A percentile compares a stretch with the other conserved stretches of the same genome.
These are phyloP conservation scores for Colletotrichum australisinense DNA, from an alignment of 2,329 filamentous ascomycete species.

Conservation along the genomic window DNA sequence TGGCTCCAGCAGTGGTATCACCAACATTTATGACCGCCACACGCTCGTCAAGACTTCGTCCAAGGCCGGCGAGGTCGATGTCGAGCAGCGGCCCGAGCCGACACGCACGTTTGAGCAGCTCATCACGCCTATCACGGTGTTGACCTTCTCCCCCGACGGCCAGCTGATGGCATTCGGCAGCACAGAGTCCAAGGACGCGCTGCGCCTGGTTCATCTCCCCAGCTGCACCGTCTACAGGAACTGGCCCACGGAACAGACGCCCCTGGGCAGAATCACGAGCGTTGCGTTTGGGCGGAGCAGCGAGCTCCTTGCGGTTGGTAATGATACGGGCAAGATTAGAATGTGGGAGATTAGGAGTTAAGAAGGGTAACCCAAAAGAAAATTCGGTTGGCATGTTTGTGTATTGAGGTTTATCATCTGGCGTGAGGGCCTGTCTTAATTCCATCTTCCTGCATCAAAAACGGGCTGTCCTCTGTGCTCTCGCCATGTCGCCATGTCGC, in stretches of 20 bases:
- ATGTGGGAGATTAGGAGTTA: slow-evolving; percentile 88
- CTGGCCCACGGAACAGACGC: slow-evolving; percentile 94
- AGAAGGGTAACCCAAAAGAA: slow-evolving; percentile 25
- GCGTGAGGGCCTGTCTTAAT: slow-evolving; percentile 7
- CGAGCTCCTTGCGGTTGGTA: slow-evolving; percentile 84
- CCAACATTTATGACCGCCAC: slow-evolving; percentile 91
- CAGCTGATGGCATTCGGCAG: slow-evolving; percentile 91
- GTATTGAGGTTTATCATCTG: slow-evolving; percentile 6
- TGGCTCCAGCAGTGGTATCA: slow-evolving; percentile 86
- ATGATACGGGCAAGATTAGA: slow-evolving; percentile 87
- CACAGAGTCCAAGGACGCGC: slow-evolving; percentile 86
- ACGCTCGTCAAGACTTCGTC: slow-evolving; percentile 59
- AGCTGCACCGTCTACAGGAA: slow-evolving; percentile 95
- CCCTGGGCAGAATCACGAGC: slow-evolving; percentile 83
- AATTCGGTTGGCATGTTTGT: slow-evolving; percentile 16
- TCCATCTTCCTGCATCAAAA: background rate
- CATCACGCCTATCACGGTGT: slow-evolving; percentile 82
- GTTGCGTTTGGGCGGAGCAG: slow-evolving; percentile 76
- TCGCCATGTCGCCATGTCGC: background rate
- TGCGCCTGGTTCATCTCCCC: slow-evolving; percentile 89
- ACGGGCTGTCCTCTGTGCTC: background rate
- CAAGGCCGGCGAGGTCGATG: slow-evolving; percentile 52
- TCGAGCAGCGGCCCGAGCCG: slow-evolving; percentile 79
- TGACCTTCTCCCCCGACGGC: slow-evolving; percentile 88
- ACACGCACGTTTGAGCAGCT: slow-evolving; percentile 84